Evolutionary conservation across 257 asterid genomes (phyloP), one percentile per base, ranked within the genome.

Genomic region (Petunia secreta): DNA sequence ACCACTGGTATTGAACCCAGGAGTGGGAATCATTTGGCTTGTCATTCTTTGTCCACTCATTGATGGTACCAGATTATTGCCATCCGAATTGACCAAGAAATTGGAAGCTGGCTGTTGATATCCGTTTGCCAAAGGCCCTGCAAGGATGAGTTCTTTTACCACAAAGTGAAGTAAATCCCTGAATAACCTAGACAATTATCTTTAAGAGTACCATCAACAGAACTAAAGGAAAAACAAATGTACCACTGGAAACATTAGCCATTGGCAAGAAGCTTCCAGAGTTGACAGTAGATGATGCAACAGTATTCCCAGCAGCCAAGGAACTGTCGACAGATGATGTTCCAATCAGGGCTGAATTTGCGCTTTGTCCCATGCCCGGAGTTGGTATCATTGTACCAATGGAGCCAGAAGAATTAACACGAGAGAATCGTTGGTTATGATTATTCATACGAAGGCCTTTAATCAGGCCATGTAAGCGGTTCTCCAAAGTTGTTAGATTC

Each of bases 21-120:
- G 98, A 69, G 99, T 92, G 8, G 99, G 98, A 74, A 96, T 96
- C 98, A 94, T 96, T 87, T 94, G 99, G 85, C 95, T 91, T 11
- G 92, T 75, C 92, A 89, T 87, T 83, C 97, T 93, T 81, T 89
- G 96, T 64, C 78, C 89, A 80, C 91, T 91, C 87, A 90, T 79
- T 80, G 98, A 89, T 80, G 92, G 14, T 65, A 83, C 84, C 86
- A 85, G 80, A 92, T 84, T 92, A 82, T 79, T 90, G 83, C 97
- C 93, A 44, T 90, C 92, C 80, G 93, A 85, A 78, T 85, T 89
- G 55, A 80, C 85, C 59, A 91, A 59, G 82, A 89, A 91, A 82
- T 89, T 87, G 74, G 94, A 82, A 25, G 93, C 65, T 58, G 93
- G 82, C 50, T 89, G 94, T 77, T 91, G 98, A 86, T 89, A 94